These are phyloP conservation scores for Liriodendron chinense DNA, from an alignment of 164 flowering plant species.

Conservation along the genomic window DNA sequence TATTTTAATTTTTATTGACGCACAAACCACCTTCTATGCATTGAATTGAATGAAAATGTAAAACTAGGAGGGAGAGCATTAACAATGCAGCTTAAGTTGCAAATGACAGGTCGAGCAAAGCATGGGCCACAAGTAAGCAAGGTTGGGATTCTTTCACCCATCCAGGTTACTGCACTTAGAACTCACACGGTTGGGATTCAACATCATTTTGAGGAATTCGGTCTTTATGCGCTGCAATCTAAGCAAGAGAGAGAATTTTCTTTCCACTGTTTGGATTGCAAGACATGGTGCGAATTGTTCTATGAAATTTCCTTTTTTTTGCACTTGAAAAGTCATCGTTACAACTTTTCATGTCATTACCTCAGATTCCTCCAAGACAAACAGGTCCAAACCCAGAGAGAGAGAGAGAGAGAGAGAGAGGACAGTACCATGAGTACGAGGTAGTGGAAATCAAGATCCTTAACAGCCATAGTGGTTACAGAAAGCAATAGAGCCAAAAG, in stretches of 20 bases:
- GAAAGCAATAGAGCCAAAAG: neutral
- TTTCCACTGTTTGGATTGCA: neutral
- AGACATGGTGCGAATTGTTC: neutral
- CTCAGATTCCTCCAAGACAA: neutral
- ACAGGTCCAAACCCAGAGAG: neutral
- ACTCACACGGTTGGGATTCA: too few species aligned
- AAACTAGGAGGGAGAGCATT: neutral
- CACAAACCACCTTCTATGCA: neutral
- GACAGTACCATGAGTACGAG: conserved; percentile 6
- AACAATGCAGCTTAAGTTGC: too few species aligned
- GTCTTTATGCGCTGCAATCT: neutral
- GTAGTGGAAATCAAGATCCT: conserved; percentile 7
- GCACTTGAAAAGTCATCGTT: neutral
- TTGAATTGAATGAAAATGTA: neutral
- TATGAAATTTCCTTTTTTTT: neutral
- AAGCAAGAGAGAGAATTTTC: neutral
- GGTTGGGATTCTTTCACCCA: too few species aligned
- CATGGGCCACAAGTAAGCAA: neutral
- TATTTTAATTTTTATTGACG: neutral
- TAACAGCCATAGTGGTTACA: neutral
- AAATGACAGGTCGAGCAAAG: too few species aligned
- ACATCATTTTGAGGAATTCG: neutral
- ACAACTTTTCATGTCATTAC: neutral
- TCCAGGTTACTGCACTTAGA: too few species aligned
- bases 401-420: too few species aligned